Conservation (phyloP, 768 basidiomycete species). For the Trametopsis cervina region DNA sequence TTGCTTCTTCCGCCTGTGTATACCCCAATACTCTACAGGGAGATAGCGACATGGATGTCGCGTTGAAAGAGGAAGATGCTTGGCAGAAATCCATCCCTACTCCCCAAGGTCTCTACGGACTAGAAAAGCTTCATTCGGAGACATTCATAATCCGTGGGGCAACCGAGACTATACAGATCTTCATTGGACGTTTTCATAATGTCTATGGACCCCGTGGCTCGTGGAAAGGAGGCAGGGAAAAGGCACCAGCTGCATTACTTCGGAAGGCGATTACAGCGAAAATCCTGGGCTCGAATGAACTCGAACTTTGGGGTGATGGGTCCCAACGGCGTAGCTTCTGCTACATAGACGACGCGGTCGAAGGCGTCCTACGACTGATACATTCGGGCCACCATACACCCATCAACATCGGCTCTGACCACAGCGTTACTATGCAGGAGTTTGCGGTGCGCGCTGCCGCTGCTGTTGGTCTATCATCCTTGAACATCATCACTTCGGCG, state of each 20-base stretch:
- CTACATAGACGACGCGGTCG: constrained; percentile 47
- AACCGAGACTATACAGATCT: constrained; percentile 27
- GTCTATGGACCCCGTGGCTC: constrained; percentile 48
- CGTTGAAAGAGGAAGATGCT: constrained; percentile 40
- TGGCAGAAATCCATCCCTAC: constrained; percentile 31
- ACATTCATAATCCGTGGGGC: constrained; percentile 32
- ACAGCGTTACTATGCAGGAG: constrained; percentile 32
- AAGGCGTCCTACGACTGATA: constrained; percentile 40
- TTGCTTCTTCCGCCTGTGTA: constrained; percentile 54
- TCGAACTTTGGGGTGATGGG: constrained; percentile 58
- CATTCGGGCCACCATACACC: constrained; percentile 28
- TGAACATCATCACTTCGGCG: constrained; percentile 3
- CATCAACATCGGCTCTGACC: constrained; percentile 48
- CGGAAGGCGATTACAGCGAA: constrained; percentile 41
- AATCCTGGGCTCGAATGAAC: constrained; percentile 12
- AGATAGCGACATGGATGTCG: constrained; percentile 27
- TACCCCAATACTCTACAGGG: constrained; percentile 42
- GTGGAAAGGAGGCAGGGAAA: constrained; percentile 50
- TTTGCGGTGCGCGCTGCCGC: constrained; percentile 36
- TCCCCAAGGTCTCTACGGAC: constrained; percentile 52
- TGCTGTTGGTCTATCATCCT: constrained; percentile 24
- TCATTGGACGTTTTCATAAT: constrained; percentile 52
- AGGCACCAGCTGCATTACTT: constrained; percentile 49
- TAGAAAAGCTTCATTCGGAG: constrained; percentile 50
- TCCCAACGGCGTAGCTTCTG: constrained; percentile 47